Conservation (phyloP, 2,329 filamentous ascomycete species). For the Polytolypa hystricis region DNA sequence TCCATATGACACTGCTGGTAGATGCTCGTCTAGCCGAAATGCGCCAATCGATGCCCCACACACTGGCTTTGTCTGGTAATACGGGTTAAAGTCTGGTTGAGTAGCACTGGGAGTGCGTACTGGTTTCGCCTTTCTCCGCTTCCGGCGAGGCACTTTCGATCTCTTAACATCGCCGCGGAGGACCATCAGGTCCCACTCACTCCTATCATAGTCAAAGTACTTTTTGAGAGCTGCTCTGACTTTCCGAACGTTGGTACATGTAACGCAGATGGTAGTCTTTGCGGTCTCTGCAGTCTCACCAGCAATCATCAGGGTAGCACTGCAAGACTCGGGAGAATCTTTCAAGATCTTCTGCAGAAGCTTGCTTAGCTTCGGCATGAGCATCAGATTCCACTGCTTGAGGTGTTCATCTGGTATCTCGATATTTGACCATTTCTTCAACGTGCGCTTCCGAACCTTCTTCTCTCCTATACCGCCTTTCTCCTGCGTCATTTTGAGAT, state of each 20-base stretch:
- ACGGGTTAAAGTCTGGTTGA: constrained; percentile 47
- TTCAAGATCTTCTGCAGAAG: constrained; percentile 48
- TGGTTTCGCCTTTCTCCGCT: constrained; percentile 27
- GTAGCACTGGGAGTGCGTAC: constrained; percentile 17
- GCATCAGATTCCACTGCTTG: constrained; percentile 47
- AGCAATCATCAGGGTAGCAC: constrained; percentile 49
- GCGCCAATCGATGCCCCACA: constrained; percentile 92
- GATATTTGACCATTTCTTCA: constrained; percentile 37
- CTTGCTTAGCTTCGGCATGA: constrained; percentile 47
- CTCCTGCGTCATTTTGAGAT: constrained; percentile 17
- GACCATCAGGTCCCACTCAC: constrained; percentile 49
- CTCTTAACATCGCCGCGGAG: constrained; percentile 47
- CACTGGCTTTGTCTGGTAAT: constrained; percentile 64
- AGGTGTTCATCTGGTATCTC: constrained; percentile 46
- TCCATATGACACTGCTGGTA: constrained; percentile 84
- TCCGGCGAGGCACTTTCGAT: constrained; percentile 40
- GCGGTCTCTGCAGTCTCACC: constrained; percentile 47
- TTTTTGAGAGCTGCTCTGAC: constrained; percentile 48
- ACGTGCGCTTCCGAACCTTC: constrained; percentile 27
- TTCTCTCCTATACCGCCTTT: constrained; percentile 19
- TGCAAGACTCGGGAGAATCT: constrained; percentile 50
- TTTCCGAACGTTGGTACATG: constrained; percentile 48
- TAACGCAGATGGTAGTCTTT: constrained; percentile 52
- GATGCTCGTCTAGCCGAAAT: constrained; percentile 71
- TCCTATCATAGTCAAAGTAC: constrained; percentile 46